phyloP scores from a whole-genome alignment of 495 filamentous ascomycete genomes.

The Penicillium argentinense region DNA sequence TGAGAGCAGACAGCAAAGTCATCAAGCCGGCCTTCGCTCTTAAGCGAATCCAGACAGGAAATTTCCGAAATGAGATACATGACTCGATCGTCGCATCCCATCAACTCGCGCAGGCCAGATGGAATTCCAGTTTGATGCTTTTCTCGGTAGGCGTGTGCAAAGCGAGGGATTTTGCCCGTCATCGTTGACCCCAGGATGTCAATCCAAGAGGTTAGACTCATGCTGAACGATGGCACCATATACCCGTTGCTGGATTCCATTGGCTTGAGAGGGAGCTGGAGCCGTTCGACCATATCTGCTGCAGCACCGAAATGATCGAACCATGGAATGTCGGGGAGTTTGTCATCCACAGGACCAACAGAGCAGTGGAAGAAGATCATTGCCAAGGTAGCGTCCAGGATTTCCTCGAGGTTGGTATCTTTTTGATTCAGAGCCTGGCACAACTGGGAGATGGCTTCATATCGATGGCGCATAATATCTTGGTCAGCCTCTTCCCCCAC shows the following conservation, averaged over 20 bases:
- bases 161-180: constrained; percentile 78
- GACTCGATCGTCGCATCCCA: constrained; percentile 96
- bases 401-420: constrained; percentile 81
- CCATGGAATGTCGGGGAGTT: constrained; percentile 93
- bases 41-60: constrained; percentile 88
- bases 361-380: constrained; percentile 98
- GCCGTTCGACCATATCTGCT: constrained; percentile 74
- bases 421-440: constrained; percentile 78
- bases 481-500: constrained; percentile 77
- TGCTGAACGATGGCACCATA: constrained; percentile 82
- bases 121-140: constrained; percentile 76
- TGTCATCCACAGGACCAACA: constrained; percentile 81
- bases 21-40: constrained; percentile 72
- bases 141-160: constrained; percentile 87
- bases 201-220: constrained; percentile 94
- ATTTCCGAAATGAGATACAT: constrained; percentile 99
- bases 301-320: constrained; percentile 94
- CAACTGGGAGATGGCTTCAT: constrained; percentile 80
- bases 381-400: constrained; percentile 89
- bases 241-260: constrained; percentile 51
- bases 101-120: constrained; percentile 83
- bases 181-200: constrained; percentile 96
- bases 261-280: constrained; percentile 64
- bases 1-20: constrained; percentile 81
- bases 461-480: constrained; percentile 92